Base-by-base conservation (phyloP, 805 yeast genomes). In the Priceomyces medius region DNA sequence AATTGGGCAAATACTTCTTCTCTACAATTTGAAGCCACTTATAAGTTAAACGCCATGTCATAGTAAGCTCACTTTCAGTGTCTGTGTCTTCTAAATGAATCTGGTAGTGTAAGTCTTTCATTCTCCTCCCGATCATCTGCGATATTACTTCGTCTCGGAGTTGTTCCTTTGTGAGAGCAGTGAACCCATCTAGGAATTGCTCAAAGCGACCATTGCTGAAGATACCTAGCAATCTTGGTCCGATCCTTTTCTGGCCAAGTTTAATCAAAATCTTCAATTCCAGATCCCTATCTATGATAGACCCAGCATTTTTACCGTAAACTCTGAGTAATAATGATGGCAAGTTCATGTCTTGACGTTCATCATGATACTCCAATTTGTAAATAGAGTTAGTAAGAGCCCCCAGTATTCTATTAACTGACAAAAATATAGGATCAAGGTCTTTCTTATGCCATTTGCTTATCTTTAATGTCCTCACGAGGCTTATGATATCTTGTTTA, bases 161-260 rank as follows among this genome's bases (percentile, higher is more conserved):
- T 51, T 87, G 88, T 6, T 77, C 73, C 49, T 80, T 83, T 27
- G 81, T 80, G 52, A 93, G 73, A 1, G 98, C 83, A 40, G 76
- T 69, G 16, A 95, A 91, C 44, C 91, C 85, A 40, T 84, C 87
- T 48, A 93, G 68, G 55, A 84, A 93, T 64, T 93, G 97, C 65
- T 93, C 99, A 53, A 93, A 84, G 47, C 99, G 73, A 37, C 99
- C 99, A 59, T 93, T 93, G 33, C 80, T 68, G 61, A 93, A 93
- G 35, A 91, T 88, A 2, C 99, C 99, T 55, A 87, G 71, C 38
- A 93, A 64, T 46, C 81, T 77, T 1, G 99, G 97, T 0, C 99
- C 99, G 47, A 93, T 91, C 42, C 80, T 80, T 49, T 82, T 81
- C 37, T 72, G 69, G 0, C 95, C 83, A 46, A 93, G 73, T 56